Conservation (phyloP, 73 alveolate genomes). For the Paramecium sonneborni region DNA sequence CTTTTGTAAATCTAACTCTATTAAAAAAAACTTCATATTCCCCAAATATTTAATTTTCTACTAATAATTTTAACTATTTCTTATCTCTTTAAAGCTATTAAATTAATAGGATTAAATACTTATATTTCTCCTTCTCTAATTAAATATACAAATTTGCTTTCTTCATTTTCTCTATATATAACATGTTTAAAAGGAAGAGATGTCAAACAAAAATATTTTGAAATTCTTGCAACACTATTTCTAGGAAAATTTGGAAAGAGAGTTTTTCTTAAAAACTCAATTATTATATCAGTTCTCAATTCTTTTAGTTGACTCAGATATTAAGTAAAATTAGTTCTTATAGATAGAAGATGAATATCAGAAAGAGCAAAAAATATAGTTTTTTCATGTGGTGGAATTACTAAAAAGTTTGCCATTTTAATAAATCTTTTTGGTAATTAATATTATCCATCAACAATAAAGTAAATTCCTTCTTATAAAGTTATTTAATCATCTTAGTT, state of each 20-base stretch:
- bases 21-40: slow-evolving; percentile 28
- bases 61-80: background rate
- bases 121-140: background rate
- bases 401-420: background rate
- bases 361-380: background rate
- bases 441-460: background rate
- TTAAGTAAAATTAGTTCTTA: background rate
- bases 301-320: background rate
- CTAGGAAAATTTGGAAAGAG: slow-evolving; percentile 2
- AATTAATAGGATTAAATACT: background rate
- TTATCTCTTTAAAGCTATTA: background rate
- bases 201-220: background rate
- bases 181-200: slow-evolving; percentile 20
- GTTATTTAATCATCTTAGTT: background rate
- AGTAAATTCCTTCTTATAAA: background rate
- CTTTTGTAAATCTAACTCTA: background rate
- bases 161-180: background rate
- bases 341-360: background rate
- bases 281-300: background rate
- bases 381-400: background rate
- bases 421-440: background rate
- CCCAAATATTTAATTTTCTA: slow-evolving; percentile 13
- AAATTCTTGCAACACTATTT: background rate
- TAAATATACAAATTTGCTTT: background rate
- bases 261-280: background rate